phyloP scores from a whole-genome alignment of 2,329 filamentous ascomycete genomes.

The Fusarium sp. region DNA sequence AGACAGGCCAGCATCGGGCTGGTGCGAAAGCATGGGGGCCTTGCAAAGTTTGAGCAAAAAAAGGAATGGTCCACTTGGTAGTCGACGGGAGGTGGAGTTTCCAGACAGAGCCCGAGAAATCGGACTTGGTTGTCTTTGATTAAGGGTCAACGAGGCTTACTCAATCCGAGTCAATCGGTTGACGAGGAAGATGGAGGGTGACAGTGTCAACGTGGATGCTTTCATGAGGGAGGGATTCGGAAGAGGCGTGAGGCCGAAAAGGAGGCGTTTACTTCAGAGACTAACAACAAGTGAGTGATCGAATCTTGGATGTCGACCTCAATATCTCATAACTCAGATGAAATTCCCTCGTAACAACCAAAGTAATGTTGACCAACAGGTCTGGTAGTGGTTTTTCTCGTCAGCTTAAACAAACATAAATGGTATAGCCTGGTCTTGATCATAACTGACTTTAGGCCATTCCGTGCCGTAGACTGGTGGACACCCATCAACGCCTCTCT shows the following conservation, averaged over 20 bases:
- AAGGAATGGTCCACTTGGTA: constrained; percentile 31
- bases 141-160: constrained; percentile 46
- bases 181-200: constrained; percentile 32
- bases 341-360: neutral
- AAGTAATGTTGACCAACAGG: constrained; percentile 13
- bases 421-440: constrained; percentile 13
- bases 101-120: constrained; percentile 37
- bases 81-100: constrained; percentile 41
- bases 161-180: constrained; percentile 28
- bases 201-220: constrained; percentile 17
- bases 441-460: constrained; percentile 15
- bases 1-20: constrained; percentile 25
- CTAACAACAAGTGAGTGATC: neutral
- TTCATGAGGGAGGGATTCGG: constrained; percentile 4
- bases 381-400: neutral
- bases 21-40: constrained; percentile 25
- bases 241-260: constrained; percentile 7
- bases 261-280: neutral
- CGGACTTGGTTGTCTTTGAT: constrained; percentile 43
- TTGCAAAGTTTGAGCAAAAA: constrained; percentile 30
- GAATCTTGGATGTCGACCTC: neutral
- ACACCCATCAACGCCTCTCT: constrained; percentile 27
- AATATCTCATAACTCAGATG: neutral
- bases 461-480: constrained; percentile 5
- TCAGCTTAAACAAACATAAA: constrained; percentile 13